These are phyloP conservation scores for Obelidium mucronatum DNA, from an alignment of 192 early-diverging fungal species.

Conservation along the genomic window DNA sequence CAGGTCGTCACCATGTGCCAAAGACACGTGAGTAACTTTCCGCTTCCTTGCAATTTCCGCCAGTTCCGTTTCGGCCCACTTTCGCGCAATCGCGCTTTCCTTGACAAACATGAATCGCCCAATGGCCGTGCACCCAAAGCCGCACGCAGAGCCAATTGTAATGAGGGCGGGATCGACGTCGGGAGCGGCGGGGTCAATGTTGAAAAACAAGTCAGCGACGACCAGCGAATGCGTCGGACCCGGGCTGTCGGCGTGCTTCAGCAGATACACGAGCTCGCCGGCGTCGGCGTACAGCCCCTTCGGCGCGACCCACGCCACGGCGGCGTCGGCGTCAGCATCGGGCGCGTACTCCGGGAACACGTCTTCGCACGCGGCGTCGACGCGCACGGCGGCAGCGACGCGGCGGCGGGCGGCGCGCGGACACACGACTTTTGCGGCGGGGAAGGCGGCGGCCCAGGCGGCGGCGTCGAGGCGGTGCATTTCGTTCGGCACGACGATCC, in stretches of 20 bases:
- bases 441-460: neutral
- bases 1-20: constrained; percentile 9
- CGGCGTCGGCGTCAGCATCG: neutral
- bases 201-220: neutral
- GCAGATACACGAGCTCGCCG: neutral
- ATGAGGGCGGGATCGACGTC: neutral
- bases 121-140: constrained; percentile 11
- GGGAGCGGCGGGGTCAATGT: neutral
- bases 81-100: neutral
- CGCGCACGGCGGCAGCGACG: neutral
- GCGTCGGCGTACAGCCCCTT: neutral
- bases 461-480: constrained; percentile 11
- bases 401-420: neutral
- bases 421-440: constrained; percentile 1
- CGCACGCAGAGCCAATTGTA: constrained; percentile 10
- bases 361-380: neutral
- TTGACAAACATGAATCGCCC: neutral
- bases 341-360: neutral
- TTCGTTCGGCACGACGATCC: constrained; percentile 10
- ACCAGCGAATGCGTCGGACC: neutral
- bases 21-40: constrained; percentile 3
- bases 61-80: neutral
- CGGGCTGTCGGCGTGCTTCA: neutral
- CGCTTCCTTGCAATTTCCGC: neutral
- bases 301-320: neutral